A percentile compares a stretch with the other conserved stretches of the same genome.
Conservation (phyloP, 1,284 basidiomycete species). For the Apiotrichum siamense region DNA sequence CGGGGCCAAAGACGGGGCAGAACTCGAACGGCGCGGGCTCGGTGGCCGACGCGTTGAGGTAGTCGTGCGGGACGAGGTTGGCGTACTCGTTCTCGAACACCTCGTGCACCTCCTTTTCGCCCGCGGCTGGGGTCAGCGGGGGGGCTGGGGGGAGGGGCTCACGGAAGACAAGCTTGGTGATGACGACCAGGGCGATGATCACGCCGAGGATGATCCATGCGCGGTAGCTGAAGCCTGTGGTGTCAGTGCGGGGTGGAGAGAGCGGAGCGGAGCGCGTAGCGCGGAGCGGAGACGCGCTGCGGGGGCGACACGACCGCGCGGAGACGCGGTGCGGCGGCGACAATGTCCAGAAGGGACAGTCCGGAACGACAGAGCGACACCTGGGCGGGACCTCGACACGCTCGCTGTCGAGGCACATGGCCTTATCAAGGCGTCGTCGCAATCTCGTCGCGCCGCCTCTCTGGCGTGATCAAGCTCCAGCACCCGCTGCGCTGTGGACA, state of each 20-base stretch:
- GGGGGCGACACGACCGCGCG: no score
- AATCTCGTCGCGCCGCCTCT: no score
- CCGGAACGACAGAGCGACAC: no score
- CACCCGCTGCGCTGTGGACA: no score
- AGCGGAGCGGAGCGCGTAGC: no score
- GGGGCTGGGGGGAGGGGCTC: conserved; percentile 7
- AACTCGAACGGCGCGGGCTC: conserved; percentile 76
- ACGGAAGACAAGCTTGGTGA: conserved; percentile 35
- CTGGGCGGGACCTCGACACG: no score
- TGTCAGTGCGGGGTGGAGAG: neutral
- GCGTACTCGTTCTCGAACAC: conserved; percentile 3
- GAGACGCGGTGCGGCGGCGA: no score
- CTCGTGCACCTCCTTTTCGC: neutral
- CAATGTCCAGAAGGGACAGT: no score
- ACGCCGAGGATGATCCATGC: conserved; percentile 32
- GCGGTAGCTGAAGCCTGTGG: conserved; percentile 29
- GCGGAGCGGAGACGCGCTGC: no score
- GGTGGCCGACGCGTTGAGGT: conserved; percentile 48
- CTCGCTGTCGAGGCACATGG: no score
- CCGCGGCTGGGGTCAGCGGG: conserved; percentile 5
- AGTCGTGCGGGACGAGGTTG: conserved; percentile 45
- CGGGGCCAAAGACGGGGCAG: conserved; percentile 77
- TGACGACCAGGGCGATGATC: conserved; percentile 27
- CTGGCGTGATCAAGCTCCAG: no score
- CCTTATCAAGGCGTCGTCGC: no score